Conservation (phyloP, 2,329 filamentous ascomycete genomes). For the Malbranchea zuffiana region DNA sequence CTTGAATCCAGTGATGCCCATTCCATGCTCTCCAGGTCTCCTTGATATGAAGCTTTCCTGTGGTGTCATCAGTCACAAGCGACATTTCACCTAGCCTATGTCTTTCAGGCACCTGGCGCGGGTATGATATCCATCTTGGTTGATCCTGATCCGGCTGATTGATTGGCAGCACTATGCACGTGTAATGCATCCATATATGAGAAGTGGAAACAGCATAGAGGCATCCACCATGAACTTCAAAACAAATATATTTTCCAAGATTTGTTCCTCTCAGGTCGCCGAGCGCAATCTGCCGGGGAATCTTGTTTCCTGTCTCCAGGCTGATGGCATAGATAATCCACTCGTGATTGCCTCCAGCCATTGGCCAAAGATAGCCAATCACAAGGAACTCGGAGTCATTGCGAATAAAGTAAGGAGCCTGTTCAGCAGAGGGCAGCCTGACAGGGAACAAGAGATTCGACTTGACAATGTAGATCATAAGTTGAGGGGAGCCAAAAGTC, state of each 20-base stretch:
- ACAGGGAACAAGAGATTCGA: not conserved
- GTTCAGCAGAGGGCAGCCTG: not conserved
- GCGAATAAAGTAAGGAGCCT: not conserved
- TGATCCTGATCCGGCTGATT: not conserved
- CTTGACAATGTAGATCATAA: not conserved
- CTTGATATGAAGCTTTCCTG: slow-evolving; percentile 1
- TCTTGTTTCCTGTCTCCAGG: not conserved
- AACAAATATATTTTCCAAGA: not conserved
- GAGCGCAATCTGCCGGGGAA: not conserved
- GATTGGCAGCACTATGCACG: not conserved
- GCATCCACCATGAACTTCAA: slow-evolving; percentile 2
- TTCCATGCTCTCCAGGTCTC: not conserved
- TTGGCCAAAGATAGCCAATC: not conserved
- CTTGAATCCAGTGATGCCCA: not conserved
- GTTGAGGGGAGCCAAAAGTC: not conserved
- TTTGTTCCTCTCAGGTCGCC: not conserved
- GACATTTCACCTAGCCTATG: not conserved
- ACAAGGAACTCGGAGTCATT: not conserved
- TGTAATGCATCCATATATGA: not conserved
- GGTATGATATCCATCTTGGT: not conserved
- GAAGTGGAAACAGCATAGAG: not conserved
- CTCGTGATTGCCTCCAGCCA: not conserved
- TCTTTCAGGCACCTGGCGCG: not conserved
- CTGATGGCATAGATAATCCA: not conserved
- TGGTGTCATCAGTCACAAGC: not conserved